A percentile compares a stretch with the other conserved stretches of the same genome.
These are phyloP conservation scores for Trametes polyzona DNA, from an alignment of 1,284 basidiomycete genomes.

Conservation along the genomic window DNA sequence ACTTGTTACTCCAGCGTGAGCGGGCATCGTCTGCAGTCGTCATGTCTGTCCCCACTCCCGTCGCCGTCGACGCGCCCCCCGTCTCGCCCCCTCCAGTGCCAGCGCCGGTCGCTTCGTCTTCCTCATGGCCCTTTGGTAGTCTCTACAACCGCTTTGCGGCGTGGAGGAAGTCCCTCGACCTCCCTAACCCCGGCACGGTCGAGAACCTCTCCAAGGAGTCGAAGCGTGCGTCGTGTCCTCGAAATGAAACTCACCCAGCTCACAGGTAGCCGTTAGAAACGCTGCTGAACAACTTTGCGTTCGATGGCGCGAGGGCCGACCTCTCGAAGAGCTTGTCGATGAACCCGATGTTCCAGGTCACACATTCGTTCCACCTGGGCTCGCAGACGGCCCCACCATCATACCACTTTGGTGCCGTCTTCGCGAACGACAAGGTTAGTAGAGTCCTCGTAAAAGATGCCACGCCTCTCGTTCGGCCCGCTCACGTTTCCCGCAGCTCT, in stretches of 20 bases:
- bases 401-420: constrained; percentile 96
- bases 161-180: constrained; percentile 80
- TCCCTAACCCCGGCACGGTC: constrained; percentile 87
- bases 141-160: constrained; percentile 73
- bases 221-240: constrained; percentile 57
- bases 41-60: constrained; percentile 31
- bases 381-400: constrained; percentile 76
- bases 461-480: not conserved
- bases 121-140: constrained; percentile 55
- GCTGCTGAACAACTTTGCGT: constrained; percentile 93
- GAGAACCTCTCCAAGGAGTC: constrained; percentile 93
- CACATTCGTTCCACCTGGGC: constrained; percentile 92
- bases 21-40: constrained; percentile 26
- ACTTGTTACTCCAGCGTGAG: constrained; percentile 17
- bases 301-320: constrained; percentile 97
- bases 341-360: constrained; percentile 97
- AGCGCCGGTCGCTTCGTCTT: constrained; percentile 24
- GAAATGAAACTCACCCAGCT: not conserved
- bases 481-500: constrained; percentile 55
- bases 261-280: constrained; percentile 59
- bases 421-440: constrained; percentile 82
- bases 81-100: constrained; percentile 16
- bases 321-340: constrained; percentile 92
- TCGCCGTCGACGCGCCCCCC: constrained; percentile 17
- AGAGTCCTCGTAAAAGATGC: not conserved